Conservation (phyloP, 2,329 filamentous ascomycete genomes). For the Nothomitra cinnamomea region DNA sequence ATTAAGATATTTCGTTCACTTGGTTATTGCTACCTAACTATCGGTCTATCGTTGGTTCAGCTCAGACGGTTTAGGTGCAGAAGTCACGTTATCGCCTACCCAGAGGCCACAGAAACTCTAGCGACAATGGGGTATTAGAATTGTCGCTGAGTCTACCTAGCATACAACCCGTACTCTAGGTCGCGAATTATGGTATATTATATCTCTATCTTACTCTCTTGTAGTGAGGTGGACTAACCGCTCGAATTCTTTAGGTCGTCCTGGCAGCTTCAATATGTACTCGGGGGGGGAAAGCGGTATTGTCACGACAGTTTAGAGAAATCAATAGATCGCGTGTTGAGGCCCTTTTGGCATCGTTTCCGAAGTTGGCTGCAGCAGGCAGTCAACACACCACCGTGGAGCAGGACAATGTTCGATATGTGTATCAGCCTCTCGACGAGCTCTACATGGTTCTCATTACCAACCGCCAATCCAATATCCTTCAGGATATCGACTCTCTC, state of each 20-base stretch:
- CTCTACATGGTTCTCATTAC: conserved; percentile 99
- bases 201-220: no score
- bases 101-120: no score
- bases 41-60: no score
- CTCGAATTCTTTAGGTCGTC: conserved; percentile 51
- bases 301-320: conserved; percentile 94
- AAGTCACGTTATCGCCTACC: no score
- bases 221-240: no score
- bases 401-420: conserved; percentile 98
- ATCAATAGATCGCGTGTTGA: conserved; percentile 95
- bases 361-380: conserved; percentile 87
- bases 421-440: conserved; percentile 97
- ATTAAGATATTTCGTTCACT: no score
- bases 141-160: no score
- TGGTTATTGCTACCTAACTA: no score
- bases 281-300: conserved; percentile 90
- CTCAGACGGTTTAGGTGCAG: no score
- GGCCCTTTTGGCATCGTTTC: conserved; percentile 89
- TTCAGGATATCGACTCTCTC: conserved; percentile 96
- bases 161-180: no score
- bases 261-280: conserved; percentile 98
- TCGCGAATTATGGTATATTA: no score
- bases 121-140: no score
- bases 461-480: conserved; percentile 97
- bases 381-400: conserved; percentile 97